Conservation (phyloP, 306 rosid species). For the Hylodesmum podocarpum region DNA sequence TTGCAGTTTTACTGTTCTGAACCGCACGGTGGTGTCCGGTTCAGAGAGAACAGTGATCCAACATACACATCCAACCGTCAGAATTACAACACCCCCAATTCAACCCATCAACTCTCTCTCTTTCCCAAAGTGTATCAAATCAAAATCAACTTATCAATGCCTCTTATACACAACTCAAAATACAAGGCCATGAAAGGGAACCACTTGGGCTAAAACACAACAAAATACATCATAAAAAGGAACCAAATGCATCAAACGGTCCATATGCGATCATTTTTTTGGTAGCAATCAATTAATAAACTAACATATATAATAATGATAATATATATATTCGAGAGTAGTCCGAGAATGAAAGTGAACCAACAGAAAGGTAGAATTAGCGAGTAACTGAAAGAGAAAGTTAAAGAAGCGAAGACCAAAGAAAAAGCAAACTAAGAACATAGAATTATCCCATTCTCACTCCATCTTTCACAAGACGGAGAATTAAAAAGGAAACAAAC, state of each 20-base stretch:
- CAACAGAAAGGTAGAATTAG: conserved; percentile 36
- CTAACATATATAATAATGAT: neutral
- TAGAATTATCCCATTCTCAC: conserved; percentile 56
- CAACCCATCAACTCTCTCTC: neutral
- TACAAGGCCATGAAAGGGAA: neutral
- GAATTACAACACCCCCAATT: conserved; percentile 5
- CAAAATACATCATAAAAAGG: neutral
- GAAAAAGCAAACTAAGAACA: conserved; percentile 49
- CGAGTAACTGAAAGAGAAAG: conserved; percentile 42
- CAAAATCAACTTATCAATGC: neutral
- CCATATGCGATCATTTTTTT: neutral
- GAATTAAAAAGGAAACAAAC: conserved; percentile 41
- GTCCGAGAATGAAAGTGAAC: conserved; percentile 18
- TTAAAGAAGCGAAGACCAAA: conserved; percentile 20
- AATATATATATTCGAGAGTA: neutral
- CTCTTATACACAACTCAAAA: neutral
- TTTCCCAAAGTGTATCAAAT: neutral
- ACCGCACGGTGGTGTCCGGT: conserved; percentile 56
- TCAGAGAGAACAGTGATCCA: conserved; percentile 54
- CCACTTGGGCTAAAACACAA: neutral
- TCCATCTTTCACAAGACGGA: conserved; percentile 49
- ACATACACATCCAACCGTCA: conserved; percentile 51
- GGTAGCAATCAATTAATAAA: neutral
- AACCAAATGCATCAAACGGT: conserved; percentile 14
- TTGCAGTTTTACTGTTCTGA: conserved; percentile 50